Percentiles rank a stretch among this genome's conserved stretches.
phyloP scores from a whole-genome alignment of 1,284 basidiomycete species.

The Albatrellus sp. region DNA sequence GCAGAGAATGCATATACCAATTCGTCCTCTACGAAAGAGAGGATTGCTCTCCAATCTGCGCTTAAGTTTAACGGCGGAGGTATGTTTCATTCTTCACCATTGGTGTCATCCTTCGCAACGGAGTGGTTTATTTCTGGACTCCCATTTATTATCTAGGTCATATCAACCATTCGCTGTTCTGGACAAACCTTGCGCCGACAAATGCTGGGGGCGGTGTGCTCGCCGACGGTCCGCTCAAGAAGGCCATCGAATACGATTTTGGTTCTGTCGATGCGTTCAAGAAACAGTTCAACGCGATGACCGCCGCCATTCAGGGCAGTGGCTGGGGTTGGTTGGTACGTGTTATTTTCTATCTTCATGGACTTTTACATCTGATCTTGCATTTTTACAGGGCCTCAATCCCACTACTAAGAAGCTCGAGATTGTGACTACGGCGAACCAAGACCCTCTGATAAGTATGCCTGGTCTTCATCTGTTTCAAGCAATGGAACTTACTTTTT shows the following conservation, averaged over 20 bases:
- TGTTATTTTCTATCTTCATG: slow-evolving; percentile 13
- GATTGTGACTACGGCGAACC: slow-evolving; percentile 87
- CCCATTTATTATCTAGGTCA: slow-evolving; percentile 35
- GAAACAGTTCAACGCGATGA: slow-evolving; percentile 71
- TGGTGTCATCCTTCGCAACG: background rate
- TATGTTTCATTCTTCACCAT: slow-evolving; percentile 14
- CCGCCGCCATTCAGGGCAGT: slow-evolving; percentile 92
- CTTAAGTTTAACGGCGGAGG: slow-evolving; percentile 64
- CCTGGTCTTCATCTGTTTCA: slow-evolving; percentile 8
- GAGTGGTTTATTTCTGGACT: too few species aligned
- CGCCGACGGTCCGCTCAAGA: slow-evolving; percentile 52
- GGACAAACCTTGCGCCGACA: slow-evolving; percentile 75
- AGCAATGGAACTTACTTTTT: background rate
- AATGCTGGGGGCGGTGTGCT: slow-evolving; percentile 50
- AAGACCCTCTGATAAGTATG: slow-evolving; percentile 83
- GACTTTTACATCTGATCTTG: background rate
- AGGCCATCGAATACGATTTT: slow-evolving; percentile 53
- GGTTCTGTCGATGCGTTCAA: slow-evolving; percentile 75
- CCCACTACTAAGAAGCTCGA: slow-evolving; percentile 66
- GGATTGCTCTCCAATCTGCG: slow-evolving; percentile 65
- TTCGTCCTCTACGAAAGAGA: slow-evolving; percentile 55
- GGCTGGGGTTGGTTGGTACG: slow-evolving; percentile 96
- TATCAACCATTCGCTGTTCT: slow-evolving; percentile 90
- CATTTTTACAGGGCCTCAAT: slow-evolving; percentile 53
- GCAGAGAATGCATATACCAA: slow-evolving; percentile 67